phyloP scores from a whole-genome alignment of 495 filamentous ascomycete species.

The Hypoxylon trugodes region DNA sequence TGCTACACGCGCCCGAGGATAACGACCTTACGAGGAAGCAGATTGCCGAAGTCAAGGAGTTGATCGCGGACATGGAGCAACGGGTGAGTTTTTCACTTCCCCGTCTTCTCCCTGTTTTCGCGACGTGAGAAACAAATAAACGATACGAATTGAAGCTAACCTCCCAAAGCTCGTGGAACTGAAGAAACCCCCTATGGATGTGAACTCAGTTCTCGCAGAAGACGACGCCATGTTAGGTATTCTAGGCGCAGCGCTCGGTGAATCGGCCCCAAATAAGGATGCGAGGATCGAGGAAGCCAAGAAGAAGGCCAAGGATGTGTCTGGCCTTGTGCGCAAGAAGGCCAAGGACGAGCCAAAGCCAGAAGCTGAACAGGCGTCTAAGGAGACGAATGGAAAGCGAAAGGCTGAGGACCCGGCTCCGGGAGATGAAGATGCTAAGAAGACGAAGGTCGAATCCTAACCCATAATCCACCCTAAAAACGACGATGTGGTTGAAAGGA shows the following conservation, averaged over 20 bases:
- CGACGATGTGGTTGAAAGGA: background rate
- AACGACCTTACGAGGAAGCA: constrained; percentile 68
- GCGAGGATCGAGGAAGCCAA: constrained; percentile 78
- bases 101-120: constrained; percentile 38
- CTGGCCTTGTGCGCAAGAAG: constrained; percentile 84
- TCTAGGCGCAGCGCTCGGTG: constrained; percentile 76
- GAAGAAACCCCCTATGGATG: constrained; percentile 71
- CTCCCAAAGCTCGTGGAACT: constrained; percentile 74
- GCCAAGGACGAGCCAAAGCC: constrained; percentile 51
- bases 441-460: constrained; percentile 44
- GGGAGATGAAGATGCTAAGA: constrained; percentile 50
- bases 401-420: constrained; percentile 57
- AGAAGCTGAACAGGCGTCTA: constrained; percentile 40
- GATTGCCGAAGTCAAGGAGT: constrained; percentile 85
- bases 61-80: constrained; percentile 87
- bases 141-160: constrained; percentile 29
- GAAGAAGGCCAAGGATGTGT: constrained; percentile 85
- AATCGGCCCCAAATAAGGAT: constrained; percentile 67
- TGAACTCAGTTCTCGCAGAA: constrained; percentile 61
- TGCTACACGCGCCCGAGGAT: constrained; percentile 60
- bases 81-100: constrained; percentile 61
- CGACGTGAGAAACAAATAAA: constrained; percentile 18
- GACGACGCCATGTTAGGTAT: constrained; percentile 67
- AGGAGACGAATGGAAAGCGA: constrained; percentile 50
- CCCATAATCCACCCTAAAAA: background rate